phyloP scores from a whole-genome alignment of 228 moss, liverwort and hornwort genomes.

The Sphagnum magellanicum region DNA sequence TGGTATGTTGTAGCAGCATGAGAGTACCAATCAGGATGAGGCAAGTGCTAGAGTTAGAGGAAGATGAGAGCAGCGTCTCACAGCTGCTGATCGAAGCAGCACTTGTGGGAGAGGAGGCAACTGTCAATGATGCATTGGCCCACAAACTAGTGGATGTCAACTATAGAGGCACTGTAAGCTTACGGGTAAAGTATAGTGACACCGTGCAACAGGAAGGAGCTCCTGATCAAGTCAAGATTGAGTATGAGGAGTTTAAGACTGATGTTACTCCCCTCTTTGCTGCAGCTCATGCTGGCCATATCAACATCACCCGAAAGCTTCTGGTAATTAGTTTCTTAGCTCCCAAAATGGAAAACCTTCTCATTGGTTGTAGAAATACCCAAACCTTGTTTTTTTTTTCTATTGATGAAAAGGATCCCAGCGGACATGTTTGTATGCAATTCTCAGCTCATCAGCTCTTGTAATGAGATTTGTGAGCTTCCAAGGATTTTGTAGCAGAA shows the following conservation, averaged over 20 bases:
- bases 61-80: constrained; percentile 33
- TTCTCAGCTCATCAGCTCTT: no score
- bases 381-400: no score
- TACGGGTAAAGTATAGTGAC: constrained; percentile 38
- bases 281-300: constrained; percentile 38
- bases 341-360: no score
- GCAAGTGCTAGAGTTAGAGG: constrained; percentile 34
- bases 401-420: no score
- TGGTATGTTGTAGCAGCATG: no score
- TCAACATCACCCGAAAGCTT: constrained; percentile 37
- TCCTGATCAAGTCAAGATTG: constrained; percentile 35
- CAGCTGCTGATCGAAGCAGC: constrained; percentile 34
- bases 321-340: constrained; percentile 11
- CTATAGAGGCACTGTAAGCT: constrained; percentile 39
- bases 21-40: constrained; percentile 18
- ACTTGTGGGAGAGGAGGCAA: constrained; percentile 28
- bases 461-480: no score
- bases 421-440: no score
- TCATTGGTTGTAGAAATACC: no score
- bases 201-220: constrained; percentile 37
- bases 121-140: constrained; percentile 23
- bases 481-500: no score
- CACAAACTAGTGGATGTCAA: constrained; percentile 43
- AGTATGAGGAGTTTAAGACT: constrained; percentile 45
- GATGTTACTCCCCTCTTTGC: constrained; percentile 52